phyloP scores from a whole-genome alignment of 2,329 filamentous ascomycete species.

The Trichophyton simii region DNA sequence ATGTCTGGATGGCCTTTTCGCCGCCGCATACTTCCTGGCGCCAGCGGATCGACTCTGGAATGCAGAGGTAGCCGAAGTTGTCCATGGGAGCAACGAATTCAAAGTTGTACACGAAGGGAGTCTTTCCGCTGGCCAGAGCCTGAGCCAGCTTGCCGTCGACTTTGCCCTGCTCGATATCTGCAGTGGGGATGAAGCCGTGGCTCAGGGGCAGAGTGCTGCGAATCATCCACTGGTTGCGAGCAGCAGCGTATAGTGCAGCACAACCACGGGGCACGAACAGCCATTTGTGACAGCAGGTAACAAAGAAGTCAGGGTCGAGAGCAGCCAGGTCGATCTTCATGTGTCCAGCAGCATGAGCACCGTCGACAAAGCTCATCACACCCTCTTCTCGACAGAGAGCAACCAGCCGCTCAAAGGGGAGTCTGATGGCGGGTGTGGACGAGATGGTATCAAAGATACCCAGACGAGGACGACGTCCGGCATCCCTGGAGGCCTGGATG shows the following conservation, averaged over 20 bases:
- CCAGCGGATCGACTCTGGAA: conserved; percentile 62
- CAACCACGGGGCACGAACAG: conserved; percentile 67
- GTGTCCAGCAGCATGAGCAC: conserved; percentile 73
- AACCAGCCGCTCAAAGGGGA: conserved; percentile 62
- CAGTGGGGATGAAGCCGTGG: conserved; percentile 54
- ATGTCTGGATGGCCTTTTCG: conserved; percentile 55
- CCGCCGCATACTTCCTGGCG: conserved; percentile 57
- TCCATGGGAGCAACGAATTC: conserved; percentile 68
- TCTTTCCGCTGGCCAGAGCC: background rate
- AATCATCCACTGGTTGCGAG: conserved; percentile 62
- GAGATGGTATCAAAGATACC: conserved; percentile 74
- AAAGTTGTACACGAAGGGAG: conserved; percentile 47
- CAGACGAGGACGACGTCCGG: conserved; percentile 52
- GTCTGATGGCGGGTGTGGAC: conserved; percentile 61
- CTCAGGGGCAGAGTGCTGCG: conserved; percentile 65
- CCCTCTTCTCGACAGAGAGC: conserved; percentile 52
- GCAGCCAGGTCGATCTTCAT: conserved; percentile 54
- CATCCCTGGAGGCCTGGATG: conserved; percentile 42
- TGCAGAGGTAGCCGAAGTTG: conserved; percentile 56
- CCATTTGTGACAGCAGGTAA: conserved; percentile 88
- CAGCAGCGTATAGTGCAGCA: conserved; percentile 67
- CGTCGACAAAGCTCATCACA: conserved; percentile 66
- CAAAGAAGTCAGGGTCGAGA: conserved; percentile 72
- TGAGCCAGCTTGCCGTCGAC: conserved; percentile 1
- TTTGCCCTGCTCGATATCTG: conserved; percentile 11